Base-by-base conservation (phyloP, 441 rosid species). In the Populus hybrid region DNA sequence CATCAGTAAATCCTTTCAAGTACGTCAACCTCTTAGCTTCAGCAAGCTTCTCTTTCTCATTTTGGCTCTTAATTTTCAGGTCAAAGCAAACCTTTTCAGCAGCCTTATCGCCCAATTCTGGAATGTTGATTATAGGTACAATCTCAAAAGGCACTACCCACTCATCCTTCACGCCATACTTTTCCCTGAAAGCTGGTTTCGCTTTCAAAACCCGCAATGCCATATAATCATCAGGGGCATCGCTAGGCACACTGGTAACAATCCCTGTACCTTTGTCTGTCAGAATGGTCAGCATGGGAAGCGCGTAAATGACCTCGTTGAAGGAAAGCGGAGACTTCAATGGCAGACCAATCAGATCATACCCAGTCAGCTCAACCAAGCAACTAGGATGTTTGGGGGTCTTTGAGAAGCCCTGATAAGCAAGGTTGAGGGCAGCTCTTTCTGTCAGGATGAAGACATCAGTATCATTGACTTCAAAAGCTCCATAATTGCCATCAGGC, bases 211-310 rank as follows among this genome's bases (percentile, higher is more conserved):
- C 98, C 73, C 90, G 93, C 81, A 95, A 70, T 10, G 95, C 89
- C 90, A 93, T 93, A 83, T 87, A 90, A 85, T 93, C 97, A 80
- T 95, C 98, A 28, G 98, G 99, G 63, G 98, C 89, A 86, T 95
- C 99, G 80, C 98, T 95, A 81, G 99, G 98, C 23, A 95, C 99
- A 78, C 98, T 88, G 66, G 98, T 93, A 72, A 95, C 97, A 8
- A 95, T 92, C 71, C 99, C 98, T 0, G 97, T 95, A 77, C 97
- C 98, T 84, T 95, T 93, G 83, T 94, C 97, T 11, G 90, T 92
- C 57, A 94, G 88, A 85, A 95, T 92, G 32, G 92, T 92, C 84
- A 92, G 75, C 98, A 95, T 92, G 18, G 98, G 99, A 79, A 95
- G 91, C 81, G 95, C 95, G 81, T 94, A 87, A 54, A 95, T 95